These are phyloP conservation scores for Cercophora scortea DNA, from an alignment of 495 filamentous ascomycete genomes.

Conservation along the genomic window DNA sequence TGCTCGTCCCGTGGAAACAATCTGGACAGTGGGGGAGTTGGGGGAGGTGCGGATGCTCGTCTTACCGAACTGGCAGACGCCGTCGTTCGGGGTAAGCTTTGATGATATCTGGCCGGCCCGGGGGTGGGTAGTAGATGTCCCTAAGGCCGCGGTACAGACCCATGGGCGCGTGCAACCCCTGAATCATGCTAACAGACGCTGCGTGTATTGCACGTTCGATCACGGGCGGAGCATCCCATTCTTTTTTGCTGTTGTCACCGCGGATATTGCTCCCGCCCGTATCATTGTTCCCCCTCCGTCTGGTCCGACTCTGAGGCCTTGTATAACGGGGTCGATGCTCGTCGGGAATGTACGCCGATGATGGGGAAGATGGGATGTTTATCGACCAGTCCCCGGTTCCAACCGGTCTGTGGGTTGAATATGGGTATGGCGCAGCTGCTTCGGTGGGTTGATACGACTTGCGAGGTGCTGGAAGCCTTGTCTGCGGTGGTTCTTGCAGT, in stretches of 20 bases:
- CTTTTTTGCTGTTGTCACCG: slow-evolving; percentile 4
- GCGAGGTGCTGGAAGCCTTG: neutral
- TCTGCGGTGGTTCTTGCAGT: slow-evolving; percentile 3
- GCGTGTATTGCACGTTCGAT: slow-evolving; percentile 18
- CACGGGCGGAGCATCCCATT: slow-evolving; percentile 19
- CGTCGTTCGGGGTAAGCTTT: slow-evolving; percentile 27
- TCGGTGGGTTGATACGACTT: neutral
- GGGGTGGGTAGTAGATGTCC: slow-evolving; percentile 17
- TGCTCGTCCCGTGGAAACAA: no score
- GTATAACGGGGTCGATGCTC: neutral
- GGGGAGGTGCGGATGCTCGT: neutral
- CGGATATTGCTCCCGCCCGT: slow-evolving; percentile 1
- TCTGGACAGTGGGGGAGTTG: no score
- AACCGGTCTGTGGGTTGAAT: neutral
- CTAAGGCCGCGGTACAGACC: slow-evolving; percentile 17
- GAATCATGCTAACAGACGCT: slow-evolving; percentile 18
- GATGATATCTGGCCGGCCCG: slow-evolving; percentile 18
- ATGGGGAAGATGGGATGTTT: slow-evolving; percentile 12
- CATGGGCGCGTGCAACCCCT: slow-evolving; percentile 10
- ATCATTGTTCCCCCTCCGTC: neutral
- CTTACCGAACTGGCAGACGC: slow-evolving; percentile 28
- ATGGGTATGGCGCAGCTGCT: slow-evolving; percentile 4
- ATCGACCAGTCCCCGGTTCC: slow-evolving; percentile 7
- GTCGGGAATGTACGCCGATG: slow-evolving; percentile 4
- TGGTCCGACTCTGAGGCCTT: slow-evolving; percentile 4